Evolutionary conservation across 2,329 filamentous ascomycete species (phyloP).

Genomic region (Talaromyces sp.): DNA sequence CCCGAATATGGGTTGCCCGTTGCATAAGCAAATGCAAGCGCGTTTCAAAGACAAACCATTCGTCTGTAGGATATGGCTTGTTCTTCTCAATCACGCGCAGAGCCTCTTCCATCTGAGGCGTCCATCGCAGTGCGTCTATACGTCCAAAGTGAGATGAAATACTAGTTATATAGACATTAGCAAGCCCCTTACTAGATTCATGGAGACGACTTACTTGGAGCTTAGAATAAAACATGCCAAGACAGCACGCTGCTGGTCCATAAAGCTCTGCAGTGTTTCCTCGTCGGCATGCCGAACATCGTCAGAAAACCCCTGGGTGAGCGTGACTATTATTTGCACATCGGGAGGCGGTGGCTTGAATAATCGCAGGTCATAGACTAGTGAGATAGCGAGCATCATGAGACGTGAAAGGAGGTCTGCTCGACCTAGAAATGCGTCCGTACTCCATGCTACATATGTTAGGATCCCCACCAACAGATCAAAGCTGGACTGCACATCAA

Average conservation of each 20-base stretch:
- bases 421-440: constrained; percentile 26
- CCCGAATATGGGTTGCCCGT: constrained; percentile 23
- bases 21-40: constrained; percentile 31
- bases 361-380: constrained; percentile 31
- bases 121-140: constrained; percentile 31
- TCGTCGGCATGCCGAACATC: constrained; percentile 9
- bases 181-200: neutral
- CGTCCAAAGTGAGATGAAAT: constrained; percentile 30
- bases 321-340: constrained; percentile 22
- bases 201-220: constrained; percentile 18
- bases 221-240: constrained; percentile 26
- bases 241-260: constrained; percentile 22
- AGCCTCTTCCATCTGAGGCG: constrained; percentile 32
- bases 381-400: constrained; percentile 33
- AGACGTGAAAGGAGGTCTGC: constrained; percentile 27
- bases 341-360: constrained; percentile 26
- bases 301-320: constrained; percentile 20
- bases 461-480: constrained; percentile 32
- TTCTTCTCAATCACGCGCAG: constrained; percentile 23
- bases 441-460: constrained; percentile 35
- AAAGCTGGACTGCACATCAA: constrained; percentile 25
- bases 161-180: constrained; percentile 16
- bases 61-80: constrained; percentile 22
- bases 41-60: constrained; percentile 27
- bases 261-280: constrained; percentile 12